Evolutionary conservation across 1,139 yeast species (phyloP).

Genomic region (Kodamaea ohmeri): DNA sequence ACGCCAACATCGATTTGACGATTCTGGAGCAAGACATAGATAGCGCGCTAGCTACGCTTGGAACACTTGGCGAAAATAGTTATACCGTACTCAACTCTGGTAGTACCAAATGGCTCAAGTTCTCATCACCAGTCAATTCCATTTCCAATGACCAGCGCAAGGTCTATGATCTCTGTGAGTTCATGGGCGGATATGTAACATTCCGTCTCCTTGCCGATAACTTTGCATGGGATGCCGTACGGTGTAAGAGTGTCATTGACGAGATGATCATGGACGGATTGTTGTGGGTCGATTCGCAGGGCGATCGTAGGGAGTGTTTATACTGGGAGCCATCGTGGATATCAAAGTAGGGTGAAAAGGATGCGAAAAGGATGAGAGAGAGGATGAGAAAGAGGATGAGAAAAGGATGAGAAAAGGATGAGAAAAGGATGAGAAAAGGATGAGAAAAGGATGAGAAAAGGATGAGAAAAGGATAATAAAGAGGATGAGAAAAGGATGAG

Average conservation of each 20-base stretch:
- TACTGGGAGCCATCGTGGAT: constrained; percentile 63
- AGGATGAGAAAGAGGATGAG: not conserved
- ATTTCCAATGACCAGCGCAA: constrained; percentile 59
- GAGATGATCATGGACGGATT: constrained; percentile 81
- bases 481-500: too few species aligned
- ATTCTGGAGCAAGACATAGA: constrained; percentile 48
- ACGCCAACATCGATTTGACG: constrained; percentile 31
- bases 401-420: too few species aligned
- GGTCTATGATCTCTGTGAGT: constrained; percentile 70
- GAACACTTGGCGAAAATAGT: constrained; percentile 34
- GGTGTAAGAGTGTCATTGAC: constrained; percentile 64
- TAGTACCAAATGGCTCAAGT: constrained; percentile 42
- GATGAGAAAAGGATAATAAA: too few species aligned
- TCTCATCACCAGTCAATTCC: constrained; percentile 30
- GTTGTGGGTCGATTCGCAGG: constrained; percentile 77
- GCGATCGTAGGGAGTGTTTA: constrained; percentile 41
- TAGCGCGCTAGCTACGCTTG: constrained; percentile 51
- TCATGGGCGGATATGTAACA: constrained; percentile 65
- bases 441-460: too few species aligned
- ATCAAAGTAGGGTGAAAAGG: not conserved
- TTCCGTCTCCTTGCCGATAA: constrained; percentile 64
- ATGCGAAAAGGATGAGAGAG: too few species aligned
- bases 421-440: too few species aligned
- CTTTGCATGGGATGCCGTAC: constrained; percentile 62
- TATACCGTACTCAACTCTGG: constrained; percentile 32